Percentiles rank a stretch among this genome's conserved stretches.
Conservation (phyloP, 495 filamentous ascomycete species). For the Penicillium coprophilum region DNA sequence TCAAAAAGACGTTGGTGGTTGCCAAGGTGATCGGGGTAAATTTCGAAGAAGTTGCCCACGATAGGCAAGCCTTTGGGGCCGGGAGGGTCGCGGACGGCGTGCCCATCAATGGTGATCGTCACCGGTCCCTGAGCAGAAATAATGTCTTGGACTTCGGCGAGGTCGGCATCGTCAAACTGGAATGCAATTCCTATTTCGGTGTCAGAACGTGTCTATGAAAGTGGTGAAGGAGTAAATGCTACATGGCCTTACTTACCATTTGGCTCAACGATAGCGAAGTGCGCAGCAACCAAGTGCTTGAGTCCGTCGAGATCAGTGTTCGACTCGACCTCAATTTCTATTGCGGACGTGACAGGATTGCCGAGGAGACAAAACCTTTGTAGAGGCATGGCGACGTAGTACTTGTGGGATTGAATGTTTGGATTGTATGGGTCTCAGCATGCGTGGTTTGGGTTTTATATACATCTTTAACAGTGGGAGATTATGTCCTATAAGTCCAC, state of each 20-base stretch:
- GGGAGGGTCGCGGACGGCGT: slow-evolving; percentile 41
- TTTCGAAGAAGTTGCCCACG: slow-evolving; percentile 53
- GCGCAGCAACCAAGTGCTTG: slow-evolving; percentile 33
- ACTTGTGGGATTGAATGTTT: not conserved
- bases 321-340: slow-evolving; percentile 25
- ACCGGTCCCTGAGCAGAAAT: slow-evolving; percentile 26
- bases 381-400: slow-evolving; percentile 22
- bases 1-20: slow-evolving; percentile 56
- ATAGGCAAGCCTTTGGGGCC: slow-evolving; percentile 50
- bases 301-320: slow-evolving; percentile 24
- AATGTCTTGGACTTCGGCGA: slow-evolving; percentile 27
- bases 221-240: too few species aligned
- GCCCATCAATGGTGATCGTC: slow-evolving; percentile 37
- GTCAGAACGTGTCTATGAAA: too few species aligned
- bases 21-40: slow-evolving; percentile 57
- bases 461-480: too few species aligned
- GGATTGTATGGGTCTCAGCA: not conserved
- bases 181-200: too few species aligned
- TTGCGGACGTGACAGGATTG: slow-evolving; percentile 29
- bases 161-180: too few species aligned
- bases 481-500: too few species aligned
- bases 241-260: slow-evolving; percentile 12
- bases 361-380: slow-evolving; percentile 39
- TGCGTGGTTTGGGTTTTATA: too few species aligned
- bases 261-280: slow-evolving; percentile 31